A percentile compares a stretch with the other conserved stretches of the same genome.
These are phyloP conservation scores for Aspergillus floridensis DNA, from an alignment of 2,329 filamentous ascomycete species.

Conservation along the genomic window DNA sequence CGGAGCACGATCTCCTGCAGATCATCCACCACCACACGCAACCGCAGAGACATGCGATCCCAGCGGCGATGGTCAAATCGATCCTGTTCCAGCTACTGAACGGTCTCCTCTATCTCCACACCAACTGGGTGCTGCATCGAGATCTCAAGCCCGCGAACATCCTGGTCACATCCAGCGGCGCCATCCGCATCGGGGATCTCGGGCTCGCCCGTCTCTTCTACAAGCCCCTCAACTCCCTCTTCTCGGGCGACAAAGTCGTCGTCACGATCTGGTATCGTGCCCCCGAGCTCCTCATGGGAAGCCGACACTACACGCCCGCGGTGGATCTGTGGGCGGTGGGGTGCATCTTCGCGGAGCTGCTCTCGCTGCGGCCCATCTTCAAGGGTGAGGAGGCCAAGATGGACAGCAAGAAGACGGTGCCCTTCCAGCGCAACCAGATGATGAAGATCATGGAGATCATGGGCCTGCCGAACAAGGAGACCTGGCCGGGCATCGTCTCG, in stretches of 20 bases:
- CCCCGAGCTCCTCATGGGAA: constrained; percentile 86
- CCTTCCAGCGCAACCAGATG: constrained; percentile 98
- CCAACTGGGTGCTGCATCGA: constrained; percentile 94
- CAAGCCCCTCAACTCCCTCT: constrained; percentile 88
- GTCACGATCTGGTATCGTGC: constrained; percentile 99
- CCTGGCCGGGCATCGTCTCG: constrained; percentile 77
- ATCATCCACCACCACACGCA: constrained; percentile 98
- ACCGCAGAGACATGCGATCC: constrained; percentile 81
- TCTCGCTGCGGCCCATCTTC: constrained; percentile 90
- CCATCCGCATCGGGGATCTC: constrained; percentile 92
- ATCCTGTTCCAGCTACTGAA: constrained; percentile 96
- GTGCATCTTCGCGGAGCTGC: constrained; percentile 93
- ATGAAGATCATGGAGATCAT: constrained; percentile 97
- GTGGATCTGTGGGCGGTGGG: constrained; percentile 98
- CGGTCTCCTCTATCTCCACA: constrained; percentile 89
- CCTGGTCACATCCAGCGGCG: constrained; percentile 87
- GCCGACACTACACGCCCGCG: constrained; percentile 92
- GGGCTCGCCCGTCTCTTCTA: constrained; percentile 89
- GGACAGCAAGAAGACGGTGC: constrained; percentile 96
- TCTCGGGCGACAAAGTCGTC: constrained; percentile 93
- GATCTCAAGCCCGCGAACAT: constrained; percentile 98
- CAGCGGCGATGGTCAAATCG: constrained; percentile 82
- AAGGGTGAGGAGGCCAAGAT: constrained; percentile 99
- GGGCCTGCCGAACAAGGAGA: constrained; percentile 81
- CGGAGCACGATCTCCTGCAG: constrained; percentile 93